Evolutionary conservation across 2,329 filamentous ascomycete species (phyloP), one percentile per base, ranked within the genome.

Genomic region (Colletotrichum salicis): DNA sequence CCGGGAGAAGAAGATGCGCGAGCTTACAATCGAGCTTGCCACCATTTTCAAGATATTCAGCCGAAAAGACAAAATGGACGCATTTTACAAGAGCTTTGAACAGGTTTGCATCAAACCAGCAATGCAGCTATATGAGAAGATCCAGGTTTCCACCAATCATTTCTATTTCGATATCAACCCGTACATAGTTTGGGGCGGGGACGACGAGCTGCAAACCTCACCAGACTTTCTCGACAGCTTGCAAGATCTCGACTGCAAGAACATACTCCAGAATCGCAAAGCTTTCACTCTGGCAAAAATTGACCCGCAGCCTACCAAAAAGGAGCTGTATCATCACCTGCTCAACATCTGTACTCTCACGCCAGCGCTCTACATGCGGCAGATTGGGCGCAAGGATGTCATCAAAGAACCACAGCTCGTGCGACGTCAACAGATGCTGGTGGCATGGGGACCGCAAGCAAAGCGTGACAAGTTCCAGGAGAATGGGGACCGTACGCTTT

Each of bases 381-480:
- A 80, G 66, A 77, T 82, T 13, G 80, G 81, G 11, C 79, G 77
- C 67, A 77, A 77, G 11, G 77, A 81, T 67, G 73, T 76, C 3
- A 78, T 82, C 67, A 78, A 79, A 68, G 78, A 80, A 60, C 79
- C 81, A 0, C 75, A 72, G 10, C 69, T 82, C 10, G 76, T 84
- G n/a, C 77, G 79, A 31, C 81, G 79, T 72, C 83, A 84, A 73
- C 78, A 79, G 66, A 76, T 83, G 71, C 73, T 84, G 19, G 81
- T 84, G 15, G 82, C 80, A 4, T 84, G 80, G 80, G 80, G 80
- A 0, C n/a, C 75, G 2, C 75, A 77, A 27, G 80, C 82, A 65
- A 78, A 79, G 76, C 76, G 77, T 19, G 75, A 76, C 2, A 70
- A 67, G 52, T 82, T 80, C 61, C 54, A 72, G 11, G 74, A 77